Percentiles rank a stretch among this genome's conserved stretches.
These are phyloP conservation scores for Boletus rubroflammeus DNA, from an alignment of 768 basidiomycete genomes.

Conservation along the genomic window DNA sequence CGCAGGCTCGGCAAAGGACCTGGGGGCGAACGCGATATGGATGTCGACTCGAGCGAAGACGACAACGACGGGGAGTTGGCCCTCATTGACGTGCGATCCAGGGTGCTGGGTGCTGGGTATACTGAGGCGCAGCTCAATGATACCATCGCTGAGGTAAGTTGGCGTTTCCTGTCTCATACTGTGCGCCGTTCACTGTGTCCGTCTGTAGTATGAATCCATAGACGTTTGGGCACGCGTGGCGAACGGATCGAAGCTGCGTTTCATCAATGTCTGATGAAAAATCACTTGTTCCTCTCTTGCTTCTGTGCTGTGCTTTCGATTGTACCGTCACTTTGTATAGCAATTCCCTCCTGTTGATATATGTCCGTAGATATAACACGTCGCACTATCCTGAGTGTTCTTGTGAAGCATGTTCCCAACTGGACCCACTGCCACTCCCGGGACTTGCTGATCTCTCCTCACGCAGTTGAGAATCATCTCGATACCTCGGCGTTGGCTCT, in stretches of 20 bases:
- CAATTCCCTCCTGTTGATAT: conserved; percentile 11
- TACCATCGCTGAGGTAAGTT: conserved; percentile 71
- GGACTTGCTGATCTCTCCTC: conserved; percentile 29
- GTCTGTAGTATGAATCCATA: conserved; percentile 77
- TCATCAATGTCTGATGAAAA: conserved; percentile 40
- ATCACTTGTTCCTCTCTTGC: background rate
- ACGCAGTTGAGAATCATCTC: conserved; percentile 49
- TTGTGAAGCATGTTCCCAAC: conserved; percentile 71
- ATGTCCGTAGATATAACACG: conserved; percentile 18
- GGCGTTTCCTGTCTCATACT: background rate
- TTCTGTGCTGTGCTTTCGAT: conserved; percentile 9
- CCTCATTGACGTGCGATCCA: conserved; percentile 83
- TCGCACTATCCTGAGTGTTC: conserved; percentile 24
- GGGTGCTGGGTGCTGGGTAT: conserved; percentile 82
- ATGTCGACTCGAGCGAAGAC: conserved; percentile 65
- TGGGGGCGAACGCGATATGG: conserved; percentile 66
- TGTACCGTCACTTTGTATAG: conserved; percentile 12
- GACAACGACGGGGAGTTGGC: conserved; percentile 69
- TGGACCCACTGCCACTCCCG: conserved; percentile 48
- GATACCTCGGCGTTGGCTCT: conserved; percentile 35
- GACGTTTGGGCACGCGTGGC: conserved; percentile 81
- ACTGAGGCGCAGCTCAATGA: conserved; percentile 90
- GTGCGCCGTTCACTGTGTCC: conserved; percentile 6
- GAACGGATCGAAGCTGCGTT: conserved; percentile 76
- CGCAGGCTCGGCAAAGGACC: conserved; percentile 67